Percentiles rank a stretch among this genome's conserved stretches.
phyloP scores from a whole-genome alignment of 2,329 filamentous ascomycete genomes.

The Rachicladosporium sp. region DNA sequence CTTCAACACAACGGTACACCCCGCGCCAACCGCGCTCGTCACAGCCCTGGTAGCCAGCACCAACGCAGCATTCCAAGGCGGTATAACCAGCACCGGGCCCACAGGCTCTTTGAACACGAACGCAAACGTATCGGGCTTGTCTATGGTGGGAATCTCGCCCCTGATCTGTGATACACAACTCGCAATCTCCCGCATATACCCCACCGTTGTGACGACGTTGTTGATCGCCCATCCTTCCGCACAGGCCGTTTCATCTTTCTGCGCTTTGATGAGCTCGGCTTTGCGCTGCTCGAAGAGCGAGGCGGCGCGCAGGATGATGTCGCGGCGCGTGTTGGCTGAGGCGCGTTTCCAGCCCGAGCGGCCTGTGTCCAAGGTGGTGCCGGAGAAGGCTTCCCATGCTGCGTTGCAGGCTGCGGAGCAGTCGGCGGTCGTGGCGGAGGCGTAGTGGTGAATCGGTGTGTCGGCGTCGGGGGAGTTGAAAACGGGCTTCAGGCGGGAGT shows the following conservation, averaged over 20 bases:
- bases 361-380: conserved; percentile 6
- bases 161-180: conserved; percentile 10
- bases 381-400: conserved; percentile 18
- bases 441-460: conserved; percentile 18
- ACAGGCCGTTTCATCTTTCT: conserved; percentile 22
- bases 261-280: conserved; percentile 14
- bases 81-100: conserved; percentile 12
- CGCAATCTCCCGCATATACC: conserved; percentile 20
- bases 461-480: conserved; percentile 10
- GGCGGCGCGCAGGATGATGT: conserved; percentile 19
- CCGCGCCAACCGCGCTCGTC: conserved; percentile 12
- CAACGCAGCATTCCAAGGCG: conserved; percentile 16
- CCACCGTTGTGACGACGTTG: conserved; percentile 19
- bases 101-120: conserved; percentile 24
- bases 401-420: conserved; percentile 16
- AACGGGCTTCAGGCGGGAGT: conserved; percentile 13
- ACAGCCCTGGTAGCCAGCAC: conserved; percentile 12
- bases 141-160: conserved; percentile 15
- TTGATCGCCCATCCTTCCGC: conserved; percentile 27
- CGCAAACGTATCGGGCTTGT: conserved; percentile 17
- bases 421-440: conserved; percentile 10
- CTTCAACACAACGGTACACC: conserved; percentile 16
- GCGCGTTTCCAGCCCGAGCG: conserved; percentile 17
- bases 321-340: conserved; percentile 14
- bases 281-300: conserved; percentile 17